These are phyloP conservation scores for Phytopythium ostracodes DNA, from an alignment of 352 stramenopile genomes.

Conservation along the genomic window DNA sequence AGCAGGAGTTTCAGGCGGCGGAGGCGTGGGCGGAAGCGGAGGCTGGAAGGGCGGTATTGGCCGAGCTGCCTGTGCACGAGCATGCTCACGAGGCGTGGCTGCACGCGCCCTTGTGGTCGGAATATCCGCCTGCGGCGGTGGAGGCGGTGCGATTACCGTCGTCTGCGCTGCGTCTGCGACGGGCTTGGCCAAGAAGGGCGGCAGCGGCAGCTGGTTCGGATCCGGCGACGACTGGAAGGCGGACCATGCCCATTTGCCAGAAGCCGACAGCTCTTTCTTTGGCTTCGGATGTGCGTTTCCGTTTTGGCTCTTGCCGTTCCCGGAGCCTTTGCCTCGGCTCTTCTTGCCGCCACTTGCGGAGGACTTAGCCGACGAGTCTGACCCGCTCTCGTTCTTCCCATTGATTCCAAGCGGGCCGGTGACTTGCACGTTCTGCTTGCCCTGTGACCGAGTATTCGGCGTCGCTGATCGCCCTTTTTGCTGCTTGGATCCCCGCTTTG, in stretches of 20 bases:
- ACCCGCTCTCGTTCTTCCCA: conserved; percentile 8
- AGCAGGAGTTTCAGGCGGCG: conserved; percentile 34
- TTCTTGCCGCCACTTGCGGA: conserved; percentile 24
- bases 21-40: conserved; percentile 22
- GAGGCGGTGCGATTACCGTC: conserved; percentile 14
- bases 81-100: background rate
- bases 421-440: conserved; percentile 24
- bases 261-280: conserved; percentile 50
- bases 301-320: conserved; percentile 16
- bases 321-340: conserved; percentile 22
- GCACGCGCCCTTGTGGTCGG: background rate
- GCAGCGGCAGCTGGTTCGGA: conserved; percentile 62
- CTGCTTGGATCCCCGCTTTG: conserved; percentile 42
- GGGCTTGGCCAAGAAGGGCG: conserved; percentile 50
- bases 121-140: conserved; percentile 14
- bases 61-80: conserved; percentile 8
- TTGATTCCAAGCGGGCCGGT: conserved; percentile 10
- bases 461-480: conserved; percentile 39
- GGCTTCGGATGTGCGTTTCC: conserved; percentile 26
- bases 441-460: conserved; percentile 31
- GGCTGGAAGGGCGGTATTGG: conserved; percentile 19
- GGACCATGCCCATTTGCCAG: conserved; percentile 80
- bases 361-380: conserved; percentile 1
- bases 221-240: conserved; percentile 82
- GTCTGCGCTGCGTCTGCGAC: background rate